Conservation (phyloP, 1,139 yeast species). For the Debaryomycetaceae sp. region DNA sequence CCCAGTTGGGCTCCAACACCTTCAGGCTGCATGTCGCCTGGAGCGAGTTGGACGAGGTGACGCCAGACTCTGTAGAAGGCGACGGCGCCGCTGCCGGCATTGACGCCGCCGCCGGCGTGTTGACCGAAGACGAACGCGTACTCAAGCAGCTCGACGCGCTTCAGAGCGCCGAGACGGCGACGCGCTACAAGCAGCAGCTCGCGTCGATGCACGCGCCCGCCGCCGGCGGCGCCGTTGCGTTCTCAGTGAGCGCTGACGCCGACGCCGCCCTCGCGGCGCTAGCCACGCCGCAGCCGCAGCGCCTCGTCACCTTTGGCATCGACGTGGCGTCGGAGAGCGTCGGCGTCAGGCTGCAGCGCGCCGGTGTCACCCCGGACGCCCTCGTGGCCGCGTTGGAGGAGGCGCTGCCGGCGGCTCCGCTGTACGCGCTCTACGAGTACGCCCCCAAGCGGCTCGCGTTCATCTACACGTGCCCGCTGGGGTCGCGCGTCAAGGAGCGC, state of each 20-base stretch:
- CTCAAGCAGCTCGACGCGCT: conserved; percentile 42
- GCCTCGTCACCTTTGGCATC: conserved; percentile 29
- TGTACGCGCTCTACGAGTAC: conserved; percentile 55
- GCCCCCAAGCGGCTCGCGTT: conserved; percentile 39
- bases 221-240: conserved; percentile 20
- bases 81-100: conserved; percentile 16
- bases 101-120: conserved; percentile 34
- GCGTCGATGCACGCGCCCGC: conserved; percentile 30
- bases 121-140: conserved; percentile 60
- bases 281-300: conserved; percentile 11
- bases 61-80: conserved; percentile 42
- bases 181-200: conserved; percentile 23
- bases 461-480: conserved; percentile 85
- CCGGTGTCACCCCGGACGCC: conserved; percentile 15
- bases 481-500: conserved; percentile 83
- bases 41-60: conserved; percentile 58
- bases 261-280: conserved; percentile 18
- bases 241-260: conserved; percentile 23
- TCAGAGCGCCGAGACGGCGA: conserved; percentile 19
- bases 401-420: conserved; percentile 21
- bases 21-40: conserved; percentile 54
- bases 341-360: conserved; percentile 14
- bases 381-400: conserved; percentile 20
- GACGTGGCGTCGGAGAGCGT: conserved; percentile 26
- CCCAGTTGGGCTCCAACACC: conserved; percentile 64